These are phyloP conservation scores for Alternaria infectoria DNA, from an alignment of 2,329 filamentous ascomycete genomes.

Conservation along the genomic window DNA sequence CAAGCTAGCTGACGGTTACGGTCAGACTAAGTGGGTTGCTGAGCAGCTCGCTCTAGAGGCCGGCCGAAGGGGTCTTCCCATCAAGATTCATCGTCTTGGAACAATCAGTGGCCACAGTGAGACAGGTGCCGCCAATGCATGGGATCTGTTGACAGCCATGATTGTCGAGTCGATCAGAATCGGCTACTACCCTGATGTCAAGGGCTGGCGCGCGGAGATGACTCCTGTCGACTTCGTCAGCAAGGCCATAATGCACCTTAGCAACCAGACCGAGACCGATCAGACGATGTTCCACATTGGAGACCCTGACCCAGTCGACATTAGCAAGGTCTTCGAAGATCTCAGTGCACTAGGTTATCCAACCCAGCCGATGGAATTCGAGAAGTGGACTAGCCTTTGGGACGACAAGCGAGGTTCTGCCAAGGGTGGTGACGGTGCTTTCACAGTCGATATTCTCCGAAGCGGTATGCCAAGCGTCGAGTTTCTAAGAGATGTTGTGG, in stretches of 20 bases:
- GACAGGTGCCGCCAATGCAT: slow-evolving; percentile 77
- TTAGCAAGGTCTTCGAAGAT: slow-evolving; percentile 67
- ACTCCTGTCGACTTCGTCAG: slow-evolving; percentile 83
- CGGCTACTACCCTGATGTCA: slow-evolving; percentile 71
- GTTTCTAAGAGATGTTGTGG: slow-evolving; percentile 72
- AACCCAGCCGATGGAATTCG: slow-evolving; percentile 70
- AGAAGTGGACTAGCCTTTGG: slow-evolving; percentile 78
- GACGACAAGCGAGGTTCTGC: slow-evolving; percentile 69
- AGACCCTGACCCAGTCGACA: slow-evolving; percentile 73
- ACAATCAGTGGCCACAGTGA: slow-evolving; percentile 80
- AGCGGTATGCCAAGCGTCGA: slow-evolving; percentile 80
- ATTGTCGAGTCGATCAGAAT: slow-evolving; percentile 79
- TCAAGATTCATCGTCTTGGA: slow-evolving; percentile 74
- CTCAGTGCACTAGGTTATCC: slow-evolving; percentile 72
- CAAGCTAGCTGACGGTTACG: slow-evolving; percentile 75
- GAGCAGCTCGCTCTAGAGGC: slow-evolving; percentile 77
- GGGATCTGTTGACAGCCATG: slow-evolving; percentile 77
- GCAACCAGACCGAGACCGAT: slow-evolving; percentile 66
- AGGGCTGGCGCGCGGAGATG: slow-evolving; percentile 82
- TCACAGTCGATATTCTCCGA: slow-evolving; percentile 79
- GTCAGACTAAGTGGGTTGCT: slow-evolving; percentile 82
- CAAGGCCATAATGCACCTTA: slow-evolving; percentile 73
- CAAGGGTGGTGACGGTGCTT: slow-evolving; percentile 72
- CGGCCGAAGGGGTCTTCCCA: slow-evolving; percentile 70
- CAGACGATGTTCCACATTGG: slow-evolving; percentile 77